Evolutionary conservation across 2,329 filamentous ascomycete species (phyloP).

Genomic region (Tolypocladium tundrense): DNA sequence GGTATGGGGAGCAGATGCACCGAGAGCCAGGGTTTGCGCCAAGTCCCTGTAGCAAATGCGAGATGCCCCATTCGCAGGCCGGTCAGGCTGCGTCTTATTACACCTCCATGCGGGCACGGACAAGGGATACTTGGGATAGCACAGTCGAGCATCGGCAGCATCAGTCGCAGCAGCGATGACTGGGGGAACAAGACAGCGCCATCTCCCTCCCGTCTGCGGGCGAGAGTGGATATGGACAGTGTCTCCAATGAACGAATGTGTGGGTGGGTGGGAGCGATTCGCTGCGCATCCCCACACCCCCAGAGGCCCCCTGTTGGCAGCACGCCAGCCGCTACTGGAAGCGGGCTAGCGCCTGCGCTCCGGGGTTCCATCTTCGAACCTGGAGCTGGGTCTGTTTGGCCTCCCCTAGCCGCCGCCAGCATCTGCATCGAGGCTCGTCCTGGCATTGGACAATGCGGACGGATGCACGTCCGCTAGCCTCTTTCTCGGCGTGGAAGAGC

Average conservation of each 20-base stretch:
- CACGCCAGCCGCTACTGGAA: conserved; percentile 2
- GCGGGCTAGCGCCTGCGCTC: background rate
- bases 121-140: background rate
- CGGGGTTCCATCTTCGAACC: background rate
- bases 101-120: background rate
- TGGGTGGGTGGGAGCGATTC: background rate
- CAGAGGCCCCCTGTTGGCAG: background rate
- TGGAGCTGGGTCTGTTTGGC: background rate
- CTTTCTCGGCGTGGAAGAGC: background rate
- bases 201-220: background rate
- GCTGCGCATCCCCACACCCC: background rate
- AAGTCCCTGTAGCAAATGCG: background rate
- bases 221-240: background rate
- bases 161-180: too few species aligned
- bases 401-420: background rate
- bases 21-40: background rate
- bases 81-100: background rate
- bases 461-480: background rate
- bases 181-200: background rate
- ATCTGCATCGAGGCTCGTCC: background rate
- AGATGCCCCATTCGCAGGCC: background rate
- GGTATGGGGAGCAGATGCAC: background rate
- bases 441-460: background rate
- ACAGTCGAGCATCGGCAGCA: too few species aligned
- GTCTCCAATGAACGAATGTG: background rate